These are phyloP conservation scores for Euphrasia confusa DNA, from an alignment of 257 asterid species.

Conservation along the genomic window DNA sequence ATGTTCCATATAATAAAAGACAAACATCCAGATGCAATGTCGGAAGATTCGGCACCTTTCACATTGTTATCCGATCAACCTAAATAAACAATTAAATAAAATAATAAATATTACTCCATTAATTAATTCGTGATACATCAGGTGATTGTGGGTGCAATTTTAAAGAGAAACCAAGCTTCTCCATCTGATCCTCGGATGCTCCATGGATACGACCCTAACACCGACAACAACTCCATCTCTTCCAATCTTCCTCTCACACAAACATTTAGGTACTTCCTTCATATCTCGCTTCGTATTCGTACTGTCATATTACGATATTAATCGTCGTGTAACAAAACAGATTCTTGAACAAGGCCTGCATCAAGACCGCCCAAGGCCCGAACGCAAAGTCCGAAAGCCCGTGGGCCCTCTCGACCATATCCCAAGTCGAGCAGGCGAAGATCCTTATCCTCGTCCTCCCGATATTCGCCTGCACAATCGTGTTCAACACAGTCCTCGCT, in stretches of 20 bases:
- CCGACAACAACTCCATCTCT: slow-evolving; percentile 24
- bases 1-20: slow-evolving; percentile 24
- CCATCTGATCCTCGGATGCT: slow-evolving; percentile 70
- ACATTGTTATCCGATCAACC: not conserved
- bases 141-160: slow-evolving; percentile 85
- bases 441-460: slow-evolving; percentile 59
- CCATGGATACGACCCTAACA: slow-evolving; percentile 37
- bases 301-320: too few species aligned
- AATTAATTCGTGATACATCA: slow-evolving; percentile 18
- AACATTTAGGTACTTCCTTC: slow-evolving; percentile 53
- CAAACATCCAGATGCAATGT: slow-evolving; percentile 32
- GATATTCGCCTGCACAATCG: slow-evolving; percentile 82
- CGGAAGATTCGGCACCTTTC: slow-evolving; percentile 46
- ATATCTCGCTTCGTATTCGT: too few species aligned
- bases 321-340: slow-evolving; percentile 28
- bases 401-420: slow-evolving; percentile 54
- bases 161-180: slow-evolving; percentile 55
- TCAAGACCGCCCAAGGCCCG: slow-evolving; percentile 32
- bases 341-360: slow-evolving; percentile 92
- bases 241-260: slow-evolving; percentile 42
- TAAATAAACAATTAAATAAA: not conserved
- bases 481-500: slow-evolving; percentile 87
- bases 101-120: not conserved
- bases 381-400: slow-evolving; percentile 37
- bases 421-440: slow-evolving; percentile 83